Percentiles rank a stretch among this genome's conserved stretches.
Conservation (phyloP, 2,329 filamentous ascomycete species). For the Botrytis cinerea region DNA sequence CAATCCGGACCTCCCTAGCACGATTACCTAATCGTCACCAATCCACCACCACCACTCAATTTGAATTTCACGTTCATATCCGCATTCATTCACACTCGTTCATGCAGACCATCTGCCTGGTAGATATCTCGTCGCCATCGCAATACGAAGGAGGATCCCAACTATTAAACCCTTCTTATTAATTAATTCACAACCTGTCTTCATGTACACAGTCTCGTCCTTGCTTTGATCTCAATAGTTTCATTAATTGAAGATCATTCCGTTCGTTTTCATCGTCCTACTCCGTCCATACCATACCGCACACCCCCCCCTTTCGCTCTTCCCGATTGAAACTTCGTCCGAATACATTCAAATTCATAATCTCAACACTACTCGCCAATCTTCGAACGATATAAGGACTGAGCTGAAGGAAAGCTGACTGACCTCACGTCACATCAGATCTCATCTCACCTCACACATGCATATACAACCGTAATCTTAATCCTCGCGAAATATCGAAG, state of each 20-base stretch:
- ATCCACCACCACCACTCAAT: not conserved
- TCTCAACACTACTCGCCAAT: not conserved
- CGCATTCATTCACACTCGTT: not conserved
- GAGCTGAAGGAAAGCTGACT: not conserved
- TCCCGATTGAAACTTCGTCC: not conserved
- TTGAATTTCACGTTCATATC: not conserved
- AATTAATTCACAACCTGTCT: not conserved
- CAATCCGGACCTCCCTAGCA: not conserved
- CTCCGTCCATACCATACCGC: not conserved
- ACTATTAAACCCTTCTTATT: not conserved
- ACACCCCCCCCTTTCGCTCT: constrained; percentile 6
- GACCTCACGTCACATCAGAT: not conserved
- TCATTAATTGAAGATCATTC: not conserved
- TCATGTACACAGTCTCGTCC: not conserved
- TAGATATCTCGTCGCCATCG: not conserved
- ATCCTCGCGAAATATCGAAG: not conserved
- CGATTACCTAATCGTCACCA: not conserved
- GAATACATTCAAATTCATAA: constrained; percentile 11
- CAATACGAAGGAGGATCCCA: not conserved
- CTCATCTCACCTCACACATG: not conserved
- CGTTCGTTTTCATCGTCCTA: not conserved
- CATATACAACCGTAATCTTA: not conserved
- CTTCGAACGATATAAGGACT: not conserved
- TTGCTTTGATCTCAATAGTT: not conserved
- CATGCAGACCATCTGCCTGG: not conserved